Base-by-base conservation (phyloP, 306 rosid species). In the Trifolium pratense region DNA sequence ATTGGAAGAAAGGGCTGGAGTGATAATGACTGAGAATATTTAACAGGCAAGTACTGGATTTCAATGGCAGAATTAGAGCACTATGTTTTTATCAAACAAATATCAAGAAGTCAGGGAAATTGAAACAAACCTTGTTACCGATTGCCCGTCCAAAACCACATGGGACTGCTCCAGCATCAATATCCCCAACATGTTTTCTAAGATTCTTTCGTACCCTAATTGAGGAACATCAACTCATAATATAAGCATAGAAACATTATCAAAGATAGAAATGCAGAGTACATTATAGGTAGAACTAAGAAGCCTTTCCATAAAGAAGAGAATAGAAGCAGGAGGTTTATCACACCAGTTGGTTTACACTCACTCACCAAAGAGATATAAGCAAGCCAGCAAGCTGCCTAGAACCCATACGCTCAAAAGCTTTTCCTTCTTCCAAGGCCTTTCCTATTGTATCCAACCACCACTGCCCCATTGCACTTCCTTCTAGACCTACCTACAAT, bases 381-480 rank as follows among this genome's bases (percentile, higher is more conserved):
- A 95, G 97, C 96, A 95, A 89, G 81, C 97, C 97, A n/a, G 97
- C 99, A 31, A 95, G 87, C 79, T 95, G 99, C 80, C 99, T 87
- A 60, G 99, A 95, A 68, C 99, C 99, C 97, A 95, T 90, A 21
- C 97, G 96, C 83, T 95, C 99, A 71, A 95, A 95, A 66, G 86
- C 82, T 83, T 84, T 86, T 66, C 93, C 91, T 82, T 91, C 97
- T 65, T 90, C 97, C 68, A 95, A 78, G 63, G 97, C 91, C 89
- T 90, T 95, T 71, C 99, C 99, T 58, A 95, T 91, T 68, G 95
- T 87, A 81, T 95, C 97, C 74, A 95, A 77, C 97, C 99, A 95
- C 96, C 96, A 91, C 71, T 95, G 91, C 69, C 99, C 99, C 68
- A 86, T 90, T 25, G 97, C 88, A 82, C 99, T 95, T 81, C 99